Conservation (phyloP, 164 flowering plant species). For the Vitis riparia region DNA sequence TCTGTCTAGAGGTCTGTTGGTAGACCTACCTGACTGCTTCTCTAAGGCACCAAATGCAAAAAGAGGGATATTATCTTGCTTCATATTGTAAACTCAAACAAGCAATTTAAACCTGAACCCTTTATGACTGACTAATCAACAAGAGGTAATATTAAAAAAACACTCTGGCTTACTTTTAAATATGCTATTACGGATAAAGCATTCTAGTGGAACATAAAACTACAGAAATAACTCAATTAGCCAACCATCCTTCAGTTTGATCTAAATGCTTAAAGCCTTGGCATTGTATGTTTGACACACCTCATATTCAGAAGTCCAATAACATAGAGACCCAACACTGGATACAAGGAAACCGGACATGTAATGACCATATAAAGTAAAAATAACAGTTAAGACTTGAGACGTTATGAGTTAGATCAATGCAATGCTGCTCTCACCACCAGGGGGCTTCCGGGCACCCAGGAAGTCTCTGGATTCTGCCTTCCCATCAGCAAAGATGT, state of each 20-base stretch:
- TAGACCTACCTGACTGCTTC: no score
- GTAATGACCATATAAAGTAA: not conserved
- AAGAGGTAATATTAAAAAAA: no score
- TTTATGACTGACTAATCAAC: no score
- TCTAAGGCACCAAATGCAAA: no score
- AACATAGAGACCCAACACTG: not conserved
- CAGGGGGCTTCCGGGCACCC: slow-evolving; percentile 92
- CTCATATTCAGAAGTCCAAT: no score
- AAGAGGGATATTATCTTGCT: no score
- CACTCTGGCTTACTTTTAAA: no score
- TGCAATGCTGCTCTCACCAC: slow-evolving; percentile 92
- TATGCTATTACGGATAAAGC: not conserved
- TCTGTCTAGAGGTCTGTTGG: no score
- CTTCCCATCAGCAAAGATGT: slow-evolving; percentile 89
- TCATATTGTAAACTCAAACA: no score
- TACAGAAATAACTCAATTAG: slow-evolving; percentile 3
- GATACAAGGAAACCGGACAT: not conserved
- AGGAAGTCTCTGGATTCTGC: slow-evolving; percentile 61
- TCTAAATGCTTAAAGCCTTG: not conserved
- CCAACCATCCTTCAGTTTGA: not conserved
- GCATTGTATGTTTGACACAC: no score
- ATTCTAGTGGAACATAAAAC: not conserved
- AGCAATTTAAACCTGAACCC: no score
- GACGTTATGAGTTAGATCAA: slow-evolving; percentile 15
- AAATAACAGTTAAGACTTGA: not conserved